Evolutionary conservation across 1,284 basidiomycete genomes (phyloP).

Genomic region (Serendipita sp.): DNA sequence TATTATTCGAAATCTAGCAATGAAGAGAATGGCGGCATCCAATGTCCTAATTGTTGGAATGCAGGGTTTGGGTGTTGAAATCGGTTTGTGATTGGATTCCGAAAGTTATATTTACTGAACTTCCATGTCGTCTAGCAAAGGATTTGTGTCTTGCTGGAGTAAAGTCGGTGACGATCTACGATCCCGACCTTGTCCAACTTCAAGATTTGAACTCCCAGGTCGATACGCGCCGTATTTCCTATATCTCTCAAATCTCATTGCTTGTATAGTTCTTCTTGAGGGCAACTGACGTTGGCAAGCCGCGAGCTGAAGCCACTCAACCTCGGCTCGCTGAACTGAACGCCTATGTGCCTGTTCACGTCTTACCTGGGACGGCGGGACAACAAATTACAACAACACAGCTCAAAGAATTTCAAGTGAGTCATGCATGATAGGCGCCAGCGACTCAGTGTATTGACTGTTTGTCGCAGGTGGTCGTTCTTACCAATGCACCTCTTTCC

Average conservation of each 20-base stretch:
- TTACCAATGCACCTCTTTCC: conserved; percentile 62
- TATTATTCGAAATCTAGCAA: conserved; percentile 43
- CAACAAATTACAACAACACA: conserved; percentile 66
- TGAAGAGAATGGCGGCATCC: conserved; percentile 98
- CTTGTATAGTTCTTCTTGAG: conserved; percentile 79
- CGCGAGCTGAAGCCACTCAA: conserved; percentile 74
- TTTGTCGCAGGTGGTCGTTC: conserved; percentile 63
- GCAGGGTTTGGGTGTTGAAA: conserved; percentile 90
- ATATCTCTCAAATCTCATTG: conserved; percentile 9
- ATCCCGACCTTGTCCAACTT: conserved; percentile 76
- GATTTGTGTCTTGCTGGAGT: conserved; percentile 93
- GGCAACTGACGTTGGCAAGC: conserved; percentile 73
- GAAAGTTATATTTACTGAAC: conserved; percentile 7
- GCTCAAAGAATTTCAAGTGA: conserved; percentile 77
- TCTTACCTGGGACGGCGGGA: conserved; percentile 54
- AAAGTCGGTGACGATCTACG: conserved; percentile 93
- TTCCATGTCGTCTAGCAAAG: conserved; percentile 52
- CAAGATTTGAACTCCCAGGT: conserved; percentile 91
- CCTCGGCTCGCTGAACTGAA: conserved; percentile 93
- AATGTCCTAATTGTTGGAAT: conserved; percentile 92
- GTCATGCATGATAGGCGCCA: conserved; percentile 15
- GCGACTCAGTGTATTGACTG: conserved; percentile 4
- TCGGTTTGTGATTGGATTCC: conserved; percentile 43
- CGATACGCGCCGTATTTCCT: conserved; percentile 16
- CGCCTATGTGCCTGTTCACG: conserved; percentile 85